phyloP scores from a whole-genome alignment of 2,329 filamentous ascomycete genomes.

The Colletotrichum gigasporum region DNA sequence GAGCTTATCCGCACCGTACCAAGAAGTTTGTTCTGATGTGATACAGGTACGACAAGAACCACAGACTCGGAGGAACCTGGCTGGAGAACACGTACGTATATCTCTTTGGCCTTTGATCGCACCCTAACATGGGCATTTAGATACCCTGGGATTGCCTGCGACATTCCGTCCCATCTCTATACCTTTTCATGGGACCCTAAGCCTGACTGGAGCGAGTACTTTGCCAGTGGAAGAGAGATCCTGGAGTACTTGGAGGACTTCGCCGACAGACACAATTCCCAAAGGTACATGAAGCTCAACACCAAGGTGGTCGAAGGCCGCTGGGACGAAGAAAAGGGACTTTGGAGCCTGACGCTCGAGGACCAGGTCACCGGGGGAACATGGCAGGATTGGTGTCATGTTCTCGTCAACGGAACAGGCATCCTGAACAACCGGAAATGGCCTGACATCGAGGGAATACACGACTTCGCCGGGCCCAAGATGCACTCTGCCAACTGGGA shows the following conservation, averaged over 20 bases:
- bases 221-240: constrained; percentile 39
- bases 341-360: constrained; percentile 46
- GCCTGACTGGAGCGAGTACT: constrained; percentile 42
- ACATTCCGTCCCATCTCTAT: constrained; percentile 33
- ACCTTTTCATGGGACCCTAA: constrained; percentile 38
- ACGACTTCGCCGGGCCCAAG: constrained; percentile 58
- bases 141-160: constrained; percentile 33
- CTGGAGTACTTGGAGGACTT: constrained; percentile 44
- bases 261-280: constrained; percentile 41
- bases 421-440: constrained; percentile 61
- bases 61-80: constrained; percentile 39
- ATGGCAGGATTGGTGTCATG: constrained; percentile 52
- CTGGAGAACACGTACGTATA: constrained; percentile 37
- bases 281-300: constrained; percentile 54
- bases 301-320: constrained; percentile 50
- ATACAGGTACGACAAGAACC: constrained; percentile 43
- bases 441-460: constrained; percentile 60
- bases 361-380: constrained; percentile 34
- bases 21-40: not conserved
- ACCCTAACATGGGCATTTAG: not conserved
- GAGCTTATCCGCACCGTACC: not conserved
- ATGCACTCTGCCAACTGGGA: constrained; percentile 66
- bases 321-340: constrained; percentile 53
- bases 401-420: constrained; percentile 58
- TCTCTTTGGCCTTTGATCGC: not conserved